Evolutionary conservation across 495 filamentous ascomycete genomes (phyloP).

Genomic region (Aspergillus steynii): DNA sequence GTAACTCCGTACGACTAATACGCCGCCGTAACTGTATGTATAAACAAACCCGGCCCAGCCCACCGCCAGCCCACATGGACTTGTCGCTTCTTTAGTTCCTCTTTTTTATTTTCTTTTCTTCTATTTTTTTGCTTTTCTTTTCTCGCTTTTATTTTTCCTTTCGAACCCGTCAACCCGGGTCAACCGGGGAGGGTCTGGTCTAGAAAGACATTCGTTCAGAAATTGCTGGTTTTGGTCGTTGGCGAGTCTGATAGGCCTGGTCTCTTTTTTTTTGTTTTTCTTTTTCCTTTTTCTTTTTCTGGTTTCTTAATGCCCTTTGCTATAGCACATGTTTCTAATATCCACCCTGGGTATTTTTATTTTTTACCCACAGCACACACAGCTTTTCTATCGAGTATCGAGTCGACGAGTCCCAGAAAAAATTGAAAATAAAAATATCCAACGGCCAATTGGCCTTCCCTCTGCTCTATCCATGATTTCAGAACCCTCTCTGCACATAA

Average conservation of each 20-base stretch:
- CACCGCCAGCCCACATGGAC: conserved; percentile 29
- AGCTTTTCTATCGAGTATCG: not conserved
- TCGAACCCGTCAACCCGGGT: conserved; percentile 29
- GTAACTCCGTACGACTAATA: conserved; percentile 11
- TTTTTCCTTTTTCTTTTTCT: conserved; percentile 8
- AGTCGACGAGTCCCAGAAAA: conserved; percentile 1
- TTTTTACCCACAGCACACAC: conserved; percentile 7
- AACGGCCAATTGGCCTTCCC: not conserved
- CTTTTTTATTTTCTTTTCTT: not conserved
- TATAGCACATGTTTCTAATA: conserved; percentile 1
- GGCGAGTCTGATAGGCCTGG: not conserved
- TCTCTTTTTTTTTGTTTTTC: not conserved
- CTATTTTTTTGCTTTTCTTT: not conserved
- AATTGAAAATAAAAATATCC: conserved; percentile 11
- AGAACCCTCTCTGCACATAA: conserved; percentile 1
- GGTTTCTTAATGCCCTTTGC: not conserved
- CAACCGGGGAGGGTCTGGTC: conserved; percentile 17
- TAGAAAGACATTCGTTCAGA: not conserved
- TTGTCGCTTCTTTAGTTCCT: not conserved
- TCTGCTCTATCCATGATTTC: not conserved
- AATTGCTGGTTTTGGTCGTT: conserved; percentile 9
- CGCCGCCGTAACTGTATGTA: conserved; percentile 16
- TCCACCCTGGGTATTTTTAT: conserved; percentile 8
- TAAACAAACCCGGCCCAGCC: conserved; percentile 26
- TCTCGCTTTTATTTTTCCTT: not conserved